Evolutionary conservation across 345 rosid genomes (phyloP), one percentile per base, ranked within the genome.

Genomic region (Linum tenue): DNA sequence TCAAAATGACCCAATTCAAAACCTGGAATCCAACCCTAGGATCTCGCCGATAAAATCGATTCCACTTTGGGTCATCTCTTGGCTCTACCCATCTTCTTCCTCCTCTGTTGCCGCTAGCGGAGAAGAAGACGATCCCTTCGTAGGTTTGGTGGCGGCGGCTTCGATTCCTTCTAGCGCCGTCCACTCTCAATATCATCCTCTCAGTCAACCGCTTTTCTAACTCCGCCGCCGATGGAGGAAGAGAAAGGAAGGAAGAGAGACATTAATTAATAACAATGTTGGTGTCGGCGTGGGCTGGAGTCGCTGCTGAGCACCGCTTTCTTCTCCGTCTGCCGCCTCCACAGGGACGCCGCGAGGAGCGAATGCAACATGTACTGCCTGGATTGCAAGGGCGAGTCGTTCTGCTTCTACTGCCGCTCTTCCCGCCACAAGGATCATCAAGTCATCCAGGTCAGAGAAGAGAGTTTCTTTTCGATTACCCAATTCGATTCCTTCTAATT

Each of bases 351-450:
- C 60, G 60, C 60, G 12, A 31, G 60, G 35, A 57, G 60, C 60
- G 60, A 57, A 57, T 57, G 60, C 37, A 57, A 57, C 22, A 57
- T 57, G 60, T 57, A n/a, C 60, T 57, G 60, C 22, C 22, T 57
- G 37, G 60, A 57, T 37, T 57, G 60, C 37, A 31, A 17, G 7
- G 60, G 60, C 16, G 37, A 31, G 9, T 12, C 60, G 38, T 57
- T 57, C 60, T 57, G 60, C 60, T 57, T 57, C 60, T 57, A 57
- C 37, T 57, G 60, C 60, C 60, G 60, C 37, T 57, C 60, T 37
- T 57, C 60, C 12, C 60, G 60, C 37, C 60, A 57, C 60, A 57
- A 57, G 60, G 60, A 57, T 12, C 60, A 57, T 12, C 60, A 57
- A 37, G 60, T 57, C 16, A 57, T 57, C 38, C 60, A 57, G 60